These are phyloP conservation scores for Nissolia schottii DNA, from an alignment of 306 rosid species.

Conservation along the genomic window DNA sequence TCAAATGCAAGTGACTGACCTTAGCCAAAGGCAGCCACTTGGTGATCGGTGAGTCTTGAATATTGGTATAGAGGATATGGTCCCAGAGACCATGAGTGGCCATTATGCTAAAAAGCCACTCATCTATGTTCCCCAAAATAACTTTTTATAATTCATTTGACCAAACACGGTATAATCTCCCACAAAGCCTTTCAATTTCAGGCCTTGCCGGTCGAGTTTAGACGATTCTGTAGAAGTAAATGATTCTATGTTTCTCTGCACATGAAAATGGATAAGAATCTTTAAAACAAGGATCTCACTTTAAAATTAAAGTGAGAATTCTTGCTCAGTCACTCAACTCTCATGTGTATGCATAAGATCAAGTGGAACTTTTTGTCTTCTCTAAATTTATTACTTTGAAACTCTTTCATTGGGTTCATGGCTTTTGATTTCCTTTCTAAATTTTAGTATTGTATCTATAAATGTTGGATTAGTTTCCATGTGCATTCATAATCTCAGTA, in stretches of 20 bases:
- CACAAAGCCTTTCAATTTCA: neutral
- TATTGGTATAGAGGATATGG: conserved; percentile 12
- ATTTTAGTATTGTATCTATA: too few species aligned
- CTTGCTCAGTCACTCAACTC: too few species aligned
- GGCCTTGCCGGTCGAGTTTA: neutral
- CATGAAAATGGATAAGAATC: too few species aligned
- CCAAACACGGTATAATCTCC: conserved; percentile 17
- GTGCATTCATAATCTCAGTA: too few species aligned
- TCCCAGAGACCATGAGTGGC: conserved; percentile 25
- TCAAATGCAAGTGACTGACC: conserved; percentile 5
- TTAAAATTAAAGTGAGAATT: too few species aligned
- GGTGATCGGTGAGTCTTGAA: neutral
- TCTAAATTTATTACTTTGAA: too few species aligned
- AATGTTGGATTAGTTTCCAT: too few species aligned
- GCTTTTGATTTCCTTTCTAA: too few species aligned
- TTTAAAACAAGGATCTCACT: too few species aligned
- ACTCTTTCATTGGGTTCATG: too few species aligned
- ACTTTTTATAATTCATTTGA: conserved; percentile 20
- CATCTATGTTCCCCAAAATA: conserved; percentile 17
- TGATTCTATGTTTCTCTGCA: neutral
- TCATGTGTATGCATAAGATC: too few species aligned
- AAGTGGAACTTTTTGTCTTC: too few species aligned
- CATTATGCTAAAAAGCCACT: conserved; percentile 22
- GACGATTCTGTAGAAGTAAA: neutral
- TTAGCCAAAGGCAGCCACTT: neutral